Percentiles rank a stretch among this genome's conserved stretches.
Conservation (phyloP, 768 basidiomycete species). For the Pholiota microspora region DNA sequence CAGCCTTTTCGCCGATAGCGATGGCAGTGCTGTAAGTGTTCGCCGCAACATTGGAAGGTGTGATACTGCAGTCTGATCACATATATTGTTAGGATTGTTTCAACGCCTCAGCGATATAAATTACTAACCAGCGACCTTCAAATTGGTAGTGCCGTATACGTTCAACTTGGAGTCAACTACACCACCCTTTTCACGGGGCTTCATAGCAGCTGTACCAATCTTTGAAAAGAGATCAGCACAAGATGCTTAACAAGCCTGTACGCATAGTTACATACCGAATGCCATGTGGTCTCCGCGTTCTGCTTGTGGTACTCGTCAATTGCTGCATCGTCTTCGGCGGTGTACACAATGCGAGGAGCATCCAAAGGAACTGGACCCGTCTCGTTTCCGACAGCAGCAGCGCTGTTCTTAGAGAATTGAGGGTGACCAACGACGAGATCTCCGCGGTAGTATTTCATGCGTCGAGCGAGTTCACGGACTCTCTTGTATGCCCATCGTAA, state of each 20-base stretch:
- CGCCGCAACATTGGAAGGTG: constrained; percentile 28
- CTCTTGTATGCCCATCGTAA: constrained; percentile 55
- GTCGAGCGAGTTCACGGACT: constrained; percentile 49
- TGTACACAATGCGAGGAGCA: constrained; percentile 36
- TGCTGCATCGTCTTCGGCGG: constrained; percentile 35
- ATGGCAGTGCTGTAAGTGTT: constrained; percentile 38
- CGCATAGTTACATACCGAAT: background rate
- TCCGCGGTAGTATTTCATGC: constrained; percentile 47
- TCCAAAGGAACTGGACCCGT: background rate
- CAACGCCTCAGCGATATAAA: background rate
- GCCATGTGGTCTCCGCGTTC: constrained; percentile 1
- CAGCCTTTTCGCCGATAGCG: constrained; percentile 58
- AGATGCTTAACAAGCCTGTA: too few relatives aligned
- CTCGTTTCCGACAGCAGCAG: constrained; percentile 2
- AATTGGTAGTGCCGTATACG: constrained; percentile 27
- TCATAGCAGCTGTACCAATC: constrained; percentile 28
- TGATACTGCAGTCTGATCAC: constrained; percentile 24
- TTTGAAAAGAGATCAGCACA: too few relatives aligned
- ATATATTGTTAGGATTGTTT: background rate
- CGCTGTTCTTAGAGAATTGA: constrained; percentile 21
- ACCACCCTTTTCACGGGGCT: constrained; percentile 23
- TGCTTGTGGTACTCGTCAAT: constrained; percentile 35
- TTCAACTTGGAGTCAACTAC: constrained; percentile 28
- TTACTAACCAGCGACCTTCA: constrained; percentile 27
- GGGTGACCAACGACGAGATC: constrained; percentile 35